Percentiles rank a stretch among this genome's conserved stretches.
Conservation (phyloP, 164 flowering plant genomes). For the Sedum album region DNA sequence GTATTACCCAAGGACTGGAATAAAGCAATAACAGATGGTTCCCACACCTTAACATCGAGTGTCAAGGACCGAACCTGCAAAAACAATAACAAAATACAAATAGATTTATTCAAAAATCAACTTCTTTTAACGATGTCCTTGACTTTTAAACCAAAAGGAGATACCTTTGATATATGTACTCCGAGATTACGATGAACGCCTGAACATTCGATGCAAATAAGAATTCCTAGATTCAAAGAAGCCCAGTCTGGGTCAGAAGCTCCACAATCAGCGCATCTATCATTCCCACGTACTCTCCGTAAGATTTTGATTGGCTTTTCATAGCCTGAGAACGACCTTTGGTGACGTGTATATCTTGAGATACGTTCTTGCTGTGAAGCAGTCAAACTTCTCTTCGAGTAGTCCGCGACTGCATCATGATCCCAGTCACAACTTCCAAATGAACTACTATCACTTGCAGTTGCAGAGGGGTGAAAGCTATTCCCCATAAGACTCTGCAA, state of each 20-base stretch:
- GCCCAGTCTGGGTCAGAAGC: conserved; percentile 99
- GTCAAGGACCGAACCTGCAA: conserved; percentile 88
- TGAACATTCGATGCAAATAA: conserved; percentile 96
- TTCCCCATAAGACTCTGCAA: conserved; percentile 55
- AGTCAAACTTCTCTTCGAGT: conserved; percentile 34
- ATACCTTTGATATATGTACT: conserved; percentile 80
- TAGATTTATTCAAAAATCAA: neutral
- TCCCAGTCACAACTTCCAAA: conserved; percentile 79
- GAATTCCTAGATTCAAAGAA: conserved; percentile 91
- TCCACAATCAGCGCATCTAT: conserved; percentile 97
- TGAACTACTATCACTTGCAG: conserved; percentile 78
- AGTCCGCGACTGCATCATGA: conserved; percentile 44
- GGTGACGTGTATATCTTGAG: conserved; percentile 41
- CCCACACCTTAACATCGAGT: conserved; percentile 98
- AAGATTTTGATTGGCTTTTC: conserved; percentile 80
- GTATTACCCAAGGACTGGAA: conserved; percentile 93
- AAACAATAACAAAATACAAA: conserved; percentile 5
- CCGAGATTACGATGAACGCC: conserved; percentile 99
- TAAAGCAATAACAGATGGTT: conserved; percentile 77
- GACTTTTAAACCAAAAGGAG: neutral
- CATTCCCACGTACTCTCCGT: conserved; percentile 76
- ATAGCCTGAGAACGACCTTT: conserved; percentile 33
- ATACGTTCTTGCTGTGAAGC: conserved; percentile 44
- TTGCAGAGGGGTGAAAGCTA: conserved; percentile 50
- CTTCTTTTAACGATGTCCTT: neutral